Evolutionary conservation across 2,329 filamentous ascomycete species (phyloP).

Genomic region (Fusarium tjaetaba): DNA sequence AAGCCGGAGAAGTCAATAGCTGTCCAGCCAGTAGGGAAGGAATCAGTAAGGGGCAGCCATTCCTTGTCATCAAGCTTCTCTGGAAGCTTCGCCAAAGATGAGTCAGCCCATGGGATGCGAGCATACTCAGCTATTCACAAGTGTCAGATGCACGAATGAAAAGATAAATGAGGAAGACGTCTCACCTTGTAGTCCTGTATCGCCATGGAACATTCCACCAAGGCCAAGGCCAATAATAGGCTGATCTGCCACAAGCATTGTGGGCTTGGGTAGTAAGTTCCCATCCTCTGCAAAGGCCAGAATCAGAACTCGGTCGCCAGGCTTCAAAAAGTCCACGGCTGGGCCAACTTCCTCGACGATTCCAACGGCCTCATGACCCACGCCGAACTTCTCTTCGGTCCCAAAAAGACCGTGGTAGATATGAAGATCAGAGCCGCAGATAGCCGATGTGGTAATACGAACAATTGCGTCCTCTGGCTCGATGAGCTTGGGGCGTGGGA

Average conservation of each 20-base stretch:
- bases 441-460: slow-evolving; percentile 1
- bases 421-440: slow-evolving; percentile 10
- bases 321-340: slow-evolving; percentile 12
- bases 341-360: slow-evolving; percentile 8
- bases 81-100: slow-evolving; percentile 5
- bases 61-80: neutral
- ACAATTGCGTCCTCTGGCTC: slow-evolving; percentile 18
- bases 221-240: neutral
- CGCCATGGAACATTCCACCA: neutral
- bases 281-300: neutral
- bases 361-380: neutral
- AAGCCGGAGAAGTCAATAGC: slow-evolving; percentile 13
- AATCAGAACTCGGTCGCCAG: slow-evolving; percentile 4
- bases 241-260: neutral
- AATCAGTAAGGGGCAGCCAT: slow-evolving; percentile 11
- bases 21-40: slow-evolving; percentile 18
- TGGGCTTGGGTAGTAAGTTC: neutral
- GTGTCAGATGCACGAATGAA: neutral
- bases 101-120: slow-evolving; percentile 8
- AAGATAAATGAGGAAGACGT: rapidly evolving
- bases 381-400: neutral
- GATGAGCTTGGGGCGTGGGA: neutral
- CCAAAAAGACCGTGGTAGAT: slow-evolving; percentile 6
- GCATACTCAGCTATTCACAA: slow-evolving; percentile 7
- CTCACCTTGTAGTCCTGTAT: neutral